These are phyloP conservation scores for Pelargonium nanum DNA, from an alignment of 345 rosid genomes.

Conservation along the genomic window DNA sequence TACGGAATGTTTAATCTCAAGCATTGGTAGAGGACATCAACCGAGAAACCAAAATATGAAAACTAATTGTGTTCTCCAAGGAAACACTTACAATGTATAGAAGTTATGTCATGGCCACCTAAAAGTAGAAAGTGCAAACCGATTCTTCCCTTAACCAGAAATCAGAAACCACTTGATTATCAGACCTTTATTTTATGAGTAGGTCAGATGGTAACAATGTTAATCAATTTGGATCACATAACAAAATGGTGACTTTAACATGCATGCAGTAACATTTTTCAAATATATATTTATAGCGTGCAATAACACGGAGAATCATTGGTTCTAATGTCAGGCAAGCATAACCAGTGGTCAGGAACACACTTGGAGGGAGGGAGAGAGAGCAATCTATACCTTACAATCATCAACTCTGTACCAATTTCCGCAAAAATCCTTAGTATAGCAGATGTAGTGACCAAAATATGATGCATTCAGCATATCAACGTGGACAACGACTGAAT, in stretches of 20 bases:
- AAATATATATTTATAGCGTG: too few relatives aligned
- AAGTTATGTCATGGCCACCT: too few relatives aligned
- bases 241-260: background rate
- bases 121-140: too few relatives aligned
- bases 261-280: too few relatives aligned
- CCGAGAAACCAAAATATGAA: too few relatives aligned
- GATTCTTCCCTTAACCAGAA: background rate
- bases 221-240: background rate
- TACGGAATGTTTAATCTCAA: background rate
- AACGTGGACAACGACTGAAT: constrained; percentile 91
- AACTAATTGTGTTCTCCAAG: too few relatives aligned
- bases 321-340: background rate
- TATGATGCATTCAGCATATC: constrained; percentile 97
- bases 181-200: too few relatives aligned
- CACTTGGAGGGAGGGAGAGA: background rate
- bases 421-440: constrained; percentile 69
- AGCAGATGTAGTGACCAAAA: constrained; percentile 94
- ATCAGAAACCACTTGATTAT: too few relatives aligned
- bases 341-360: background rate
- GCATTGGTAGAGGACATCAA: background rate
- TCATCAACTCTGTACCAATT: constrained; percentile 86
- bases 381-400: constrained; percentile 47
- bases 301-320: background rate
- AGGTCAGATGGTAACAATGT: too few relatives aligned
- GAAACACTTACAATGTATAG: too few relatives aligned